Evolutionary conservation across 2,329 filamentous ascomycete species (phyloP).

Genomic region (Diaporthe vexans): DNA sequence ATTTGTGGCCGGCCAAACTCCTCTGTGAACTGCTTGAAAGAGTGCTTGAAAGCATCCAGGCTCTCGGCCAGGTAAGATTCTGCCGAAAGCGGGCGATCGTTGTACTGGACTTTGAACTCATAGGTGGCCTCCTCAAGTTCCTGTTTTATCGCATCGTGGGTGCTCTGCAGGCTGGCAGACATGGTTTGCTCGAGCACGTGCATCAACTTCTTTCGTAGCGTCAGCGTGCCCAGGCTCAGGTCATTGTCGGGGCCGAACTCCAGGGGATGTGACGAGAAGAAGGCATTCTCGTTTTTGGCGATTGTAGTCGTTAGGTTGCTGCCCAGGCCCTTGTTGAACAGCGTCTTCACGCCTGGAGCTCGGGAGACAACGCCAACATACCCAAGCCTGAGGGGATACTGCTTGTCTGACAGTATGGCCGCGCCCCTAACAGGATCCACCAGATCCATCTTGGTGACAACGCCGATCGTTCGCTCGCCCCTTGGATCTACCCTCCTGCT

Average conservation of each 20-base stretch:
- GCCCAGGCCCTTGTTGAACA: slow-evolving; percentile 84
- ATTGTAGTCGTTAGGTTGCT: slow-evolving; percentile 86
- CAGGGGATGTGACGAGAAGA: slow-evolving; percentile 84
- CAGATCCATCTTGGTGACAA: slow-evolving; percentile 99
- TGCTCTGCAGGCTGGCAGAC: slow-evolving; percentile 90
- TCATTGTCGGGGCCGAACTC: slow-evolving; percentile 83
- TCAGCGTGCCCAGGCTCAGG: slow-evolving; percentile 85
- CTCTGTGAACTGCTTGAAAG: slow-evolving; percentile 94
- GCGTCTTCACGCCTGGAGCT: slow-evolving; percentile 75
- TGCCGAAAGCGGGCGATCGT: slow-evolving; percentile 92
- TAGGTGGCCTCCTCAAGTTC: slow-evolving; percentile 97
- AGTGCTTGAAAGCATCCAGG: slow-evolving; percentile 96
- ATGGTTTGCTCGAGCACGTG: slow-evolving; percentile 96
- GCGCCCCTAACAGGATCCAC: slow-evolving; percentile 86
- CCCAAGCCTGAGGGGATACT: slow-evolving; percentile 94
- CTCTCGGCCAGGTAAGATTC: slow-evolving; percentile 98
- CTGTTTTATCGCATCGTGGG: slow-evolving; percentile 91
- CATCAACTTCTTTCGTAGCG: slow-evolving; percentile 95
- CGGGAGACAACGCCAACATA: slow-evolving; percentile 96
- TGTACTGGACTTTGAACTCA: slow-evolving; percentile 99
- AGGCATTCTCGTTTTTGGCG: slow-evolving; percentile 87
- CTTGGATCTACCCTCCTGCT: slow-evolving; percentile 93
- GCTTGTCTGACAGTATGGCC: slow-evolving; percentile 85
- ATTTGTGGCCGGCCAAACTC: slow-evolving; percentile 92
- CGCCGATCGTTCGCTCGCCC: slow-evolving; percentile 95